Conservation (phyloP, 2,329 filamentous ascomycete species). For the Geosmithia flava region DNA sequence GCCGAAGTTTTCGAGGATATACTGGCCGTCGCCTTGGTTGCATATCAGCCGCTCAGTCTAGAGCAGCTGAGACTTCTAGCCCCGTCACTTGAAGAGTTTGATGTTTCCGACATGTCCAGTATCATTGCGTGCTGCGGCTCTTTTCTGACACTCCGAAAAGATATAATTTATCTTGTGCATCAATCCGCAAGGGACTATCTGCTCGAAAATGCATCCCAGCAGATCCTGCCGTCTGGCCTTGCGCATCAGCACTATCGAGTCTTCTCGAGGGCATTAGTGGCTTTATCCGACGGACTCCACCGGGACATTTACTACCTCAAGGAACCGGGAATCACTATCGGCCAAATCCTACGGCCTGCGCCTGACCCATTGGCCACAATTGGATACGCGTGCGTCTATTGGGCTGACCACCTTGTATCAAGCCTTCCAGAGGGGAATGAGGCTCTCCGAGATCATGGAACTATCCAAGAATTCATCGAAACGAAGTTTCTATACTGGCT, state of each 20-base stretch:
- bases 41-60: conserved; percentile 19
- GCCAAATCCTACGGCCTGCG: conserved; percentile 1
- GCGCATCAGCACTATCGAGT: conserved; percentile 13
- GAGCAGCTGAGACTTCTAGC: conserved; percentile 14
- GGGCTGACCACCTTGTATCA: conserved; percentile 6
- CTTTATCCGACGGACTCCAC: conserved; percentile 13
- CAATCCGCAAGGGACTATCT: conserved; percentile 25
- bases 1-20: conserved; percentile 4
- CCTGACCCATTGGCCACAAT: conserved; percentile 6
- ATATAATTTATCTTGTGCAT: conserved; percentile 21
- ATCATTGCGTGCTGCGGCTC: conserved; percentile 22
- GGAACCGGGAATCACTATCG: conserved; percentile 2
- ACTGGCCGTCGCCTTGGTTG: conserved; percentile 8
- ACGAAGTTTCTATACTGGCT: conserved; percentile 1
- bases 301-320: conserved; percentile 20
- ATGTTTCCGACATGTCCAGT: conserved; percentile 7
- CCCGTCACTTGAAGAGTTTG: conserved; percentile 3
- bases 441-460: conserved; percentile 6
- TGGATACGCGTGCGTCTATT: conserved; percentile 10
- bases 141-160: conserved; percentile 18
- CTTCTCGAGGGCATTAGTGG: conserved; percentile 18
- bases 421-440: background rate
- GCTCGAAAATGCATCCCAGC: background rate
- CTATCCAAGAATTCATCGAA: conserved; percentile 16
- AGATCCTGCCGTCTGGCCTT: background rate